These are phyloP conservation scores for Scheffersomyces lignicola DNA, from an alignment of 1,139 yeast genomes.

Conservation along the genomic window DNA sequence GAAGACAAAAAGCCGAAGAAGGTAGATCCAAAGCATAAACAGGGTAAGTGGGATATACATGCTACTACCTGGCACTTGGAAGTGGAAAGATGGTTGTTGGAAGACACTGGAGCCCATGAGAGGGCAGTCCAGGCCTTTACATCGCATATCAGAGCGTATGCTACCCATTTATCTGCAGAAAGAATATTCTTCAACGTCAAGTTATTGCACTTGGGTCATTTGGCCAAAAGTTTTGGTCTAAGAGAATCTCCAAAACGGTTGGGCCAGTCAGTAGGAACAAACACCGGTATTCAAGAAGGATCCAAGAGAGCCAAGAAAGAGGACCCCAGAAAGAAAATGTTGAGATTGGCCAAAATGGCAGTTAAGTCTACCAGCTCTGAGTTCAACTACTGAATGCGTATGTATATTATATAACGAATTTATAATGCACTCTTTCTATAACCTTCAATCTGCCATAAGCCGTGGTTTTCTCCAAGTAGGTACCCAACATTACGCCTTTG, in stretches of 20 bases:
- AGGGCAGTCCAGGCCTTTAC: conserved; percentile 76
- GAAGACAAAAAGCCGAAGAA: conserved; percentile 11
- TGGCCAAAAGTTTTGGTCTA: conserved; percentile 91
- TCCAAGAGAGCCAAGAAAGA: conserved; percentile 47
- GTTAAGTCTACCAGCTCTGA: conserved; percentile 65
- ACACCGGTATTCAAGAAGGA: conserved; percentile 19
- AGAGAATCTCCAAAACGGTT: conserved; percentile 90
- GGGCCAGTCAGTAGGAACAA: conserved; percentile 40
- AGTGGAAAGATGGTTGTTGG: conserved; percentile 84
- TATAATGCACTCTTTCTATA: conserved; percentile 15
- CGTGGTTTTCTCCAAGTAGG: conserved; percentile 72
- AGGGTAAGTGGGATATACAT: conserved; percentile 80
- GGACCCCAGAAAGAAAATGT: conserved; percentile 69
- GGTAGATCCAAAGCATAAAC: conserved; percentile 32
- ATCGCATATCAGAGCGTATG: conserved; percentile 90
- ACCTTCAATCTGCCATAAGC: conserved; percentile 57
- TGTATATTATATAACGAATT: background rate
- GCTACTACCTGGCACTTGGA: conserved; percentile 97
- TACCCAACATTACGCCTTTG: conserved; percentile 48
- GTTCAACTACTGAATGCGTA: conserved; percentile 54
- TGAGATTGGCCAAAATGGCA: conserved; percentile 73
- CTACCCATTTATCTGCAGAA: conserved; percentile 89
- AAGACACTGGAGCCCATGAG: conserved; percentile 58
- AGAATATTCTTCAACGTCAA: conserved; percentile 78
- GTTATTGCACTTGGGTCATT: conserved; percentile 85